Evolutionary conservation across 148 eudicot genomes (phyloP).

Genomic region (Chenopodium album): DNA sequence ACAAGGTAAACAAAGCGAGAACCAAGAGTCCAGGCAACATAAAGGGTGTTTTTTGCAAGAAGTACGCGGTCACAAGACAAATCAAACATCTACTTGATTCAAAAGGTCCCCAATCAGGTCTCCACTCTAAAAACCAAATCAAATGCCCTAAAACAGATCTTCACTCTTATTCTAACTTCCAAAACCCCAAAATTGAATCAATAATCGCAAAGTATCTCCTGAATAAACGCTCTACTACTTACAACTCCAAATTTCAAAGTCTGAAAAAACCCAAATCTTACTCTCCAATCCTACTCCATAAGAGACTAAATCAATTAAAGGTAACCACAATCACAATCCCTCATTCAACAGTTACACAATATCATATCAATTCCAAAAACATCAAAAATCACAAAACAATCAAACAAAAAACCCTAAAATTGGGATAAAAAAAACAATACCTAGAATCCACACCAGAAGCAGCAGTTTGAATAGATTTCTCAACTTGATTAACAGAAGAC

Average conservation of each 20-base stretch:
- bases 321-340: too few relatives aligned
- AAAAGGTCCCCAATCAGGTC: background rate
- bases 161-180: background rate
- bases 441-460: conserved; percentile 23
- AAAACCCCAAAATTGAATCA: background rate
- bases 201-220: background rate
- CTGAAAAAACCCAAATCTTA: background rate
- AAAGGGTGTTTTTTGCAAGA: background rate
- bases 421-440: background rate
- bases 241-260: background rate
- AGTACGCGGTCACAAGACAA: background rate
- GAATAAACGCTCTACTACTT: background rate
- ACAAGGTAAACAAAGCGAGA: background rate
- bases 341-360: too few relatives aligned
- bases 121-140: background rate
- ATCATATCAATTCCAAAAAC: background rate
- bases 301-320: too few relatives aligned
- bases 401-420: background rate
- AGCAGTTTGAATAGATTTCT: conserved; percentile 17
- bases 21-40: background rate
- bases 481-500: conserved; percentile 18
- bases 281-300: too few relatives aligned
- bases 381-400: background rate
- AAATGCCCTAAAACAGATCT: background rate
- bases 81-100: background rate